Evolutionary conservation across 2,329 filamentous ascomycete genomes (phyloP), one percentile per base, ranked within the genome.

Genomic region (Pseudogymnoascus sp.): DNA sequence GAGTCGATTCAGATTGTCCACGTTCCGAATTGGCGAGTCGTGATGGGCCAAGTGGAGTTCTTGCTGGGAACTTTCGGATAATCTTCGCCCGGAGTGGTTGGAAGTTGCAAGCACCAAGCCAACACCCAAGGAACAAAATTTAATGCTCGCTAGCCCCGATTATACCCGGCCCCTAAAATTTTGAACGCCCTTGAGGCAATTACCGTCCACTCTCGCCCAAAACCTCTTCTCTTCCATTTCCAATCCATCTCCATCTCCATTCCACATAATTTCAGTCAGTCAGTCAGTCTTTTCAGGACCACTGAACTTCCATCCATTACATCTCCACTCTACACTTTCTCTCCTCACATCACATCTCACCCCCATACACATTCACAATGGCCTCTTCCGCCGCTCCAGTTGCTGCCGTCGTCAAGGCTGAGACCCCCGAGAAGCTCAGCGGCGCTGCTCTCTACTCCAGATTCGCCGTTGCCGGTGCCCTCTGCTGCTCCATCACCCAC

Each of bases 401-500:
- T 57, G 19, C 10, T 34, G 28, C 10, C 52, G 30, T 57, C 52
- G 30, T 57, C 52, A 57, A 57, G 59, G 67, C 68, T 41, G 66
- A 66, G 48, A 67, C 68, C 34, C 70, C 70, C 55, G 68, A 71
- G 66, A 79, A 83, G 74, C 79, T 84, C 66, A 79, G 74, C 67
- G 84, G 85, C 64, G 55, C 91, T 67, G 79, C 75, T 63, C 89
- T 99, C 70, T 97, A 97, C 86, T 89, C 90, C 71, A 85, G 90
- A 78, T 96, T 96, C 81, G 92, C 94, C 78, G 88, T 99, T 71
- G 92, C 94, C 71, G 94, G 94, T 79, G 94, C 94, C 71, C 80
- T 97, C 82, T 96, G 94, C 86, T 99, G 94, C 79, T 94, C 92
- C 70, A 80, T 97, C 79, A 99, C 94, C 74, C 94, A 99, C 84